phyloP scores from a whole-genome alignment of 495 filamentous ascomycete genomes.

The Xylaria longipes region DNA sequence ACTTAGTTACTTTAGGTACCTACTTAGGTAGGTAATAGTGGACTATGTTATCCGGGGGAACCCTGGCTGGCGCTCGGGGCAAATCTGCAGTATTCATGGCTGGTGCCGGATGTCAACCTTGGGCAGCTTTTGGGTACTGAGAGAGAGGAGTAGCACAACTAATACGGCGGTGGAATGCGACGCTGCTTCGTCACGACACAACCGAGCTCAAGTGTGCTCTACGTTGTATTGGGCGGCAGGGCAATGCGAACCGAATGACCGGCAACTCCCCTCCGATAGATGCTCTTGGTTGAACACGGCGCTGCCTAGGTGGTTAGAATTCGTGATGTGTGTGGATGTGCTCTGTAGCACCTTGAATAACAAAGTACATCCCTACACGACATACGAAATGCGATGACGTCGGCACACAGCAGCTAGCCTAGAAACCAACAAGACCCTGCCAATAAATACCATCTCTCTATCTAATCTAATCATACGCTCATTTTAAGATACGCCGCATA shows the following conservation, averaged over 20 bases:
- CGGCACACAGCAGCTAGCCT: background rate
- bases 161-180: background rate
- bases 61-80: background rate
- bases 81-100: background rate
- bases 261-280: background rate
- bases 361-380: background rate
- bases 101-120: background rate
- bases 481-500: too few species aligned
- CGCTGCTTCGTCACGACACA: background rate
- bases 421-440: background rate
- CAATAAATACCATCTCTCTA: background rate
- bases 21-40: background rate
- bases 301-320: too few species aligned
- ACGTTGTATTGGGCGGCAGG: background rate
- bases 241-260: background rate
- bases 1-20: too few species aligned
- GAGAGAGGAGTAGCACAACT: too few species aligned
- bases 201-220: background rate
- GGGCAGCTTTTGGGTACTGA: conserved; percentile 6
- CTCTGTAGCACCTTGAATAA: too few species aligned
- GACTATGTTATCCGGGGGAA: background rate
- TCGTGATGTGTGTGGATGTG: too few species aligned
- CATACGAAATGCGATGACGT: conserved; percentile 13
- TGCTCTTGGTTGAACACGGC: too few species aligned
- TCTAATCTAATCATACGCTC: too few species aligned